Base-by-base conservation (phyloP, 306 rosid species). In the Trifolium repens region DNA sequence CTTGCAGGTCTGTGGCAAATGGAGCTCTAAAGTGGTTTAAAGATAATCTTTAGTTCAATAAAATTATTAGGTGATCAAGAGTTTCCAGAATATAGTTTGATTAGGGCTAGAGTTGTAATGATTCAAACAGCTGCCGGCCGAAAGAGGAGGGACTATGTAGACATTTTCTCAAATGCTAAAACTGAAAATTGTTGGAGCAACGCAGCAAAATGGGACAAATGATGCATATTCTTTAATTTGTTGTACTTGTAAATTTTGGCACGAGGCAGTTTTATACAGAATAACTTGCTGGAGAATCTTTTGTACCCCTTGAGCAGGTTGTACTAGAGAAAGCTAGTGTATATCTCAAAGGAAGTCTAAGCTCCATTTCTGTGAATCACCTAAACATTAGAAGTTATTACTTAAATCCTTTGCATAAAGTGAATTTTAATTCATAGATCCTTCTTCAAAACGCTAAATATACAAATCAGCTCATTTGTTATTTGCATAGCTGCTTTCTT, bases 21-120 rank as follows among this genome's bases (percentile, higher is more conserved):
- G 96, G 93, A 78, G 96, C 96, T 67, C 79, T 94, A 43, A 91
- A 88, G 86, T 94, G 98, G 98, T 84, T 94, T 75, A 94, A 89
- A 78, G 97, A 94, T 78, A 94, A 91, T 74, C 90, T 94, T 40
- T 94, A 92, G 88, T 16, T 43, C 39, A 70, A 69, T 73, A 30
- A 54, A 11, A 46, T 72, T 49, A 35, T 55, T 40, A 69, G 74
- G 71, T 50, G 59, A 53, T 53, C 44, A 61, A 32, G 75, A 77
- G 61, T 75, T 80, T 62, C 39, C 47, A 67, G 61, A 78, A 52
- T 74, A 78, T 55, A 34, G 71, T 78, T 57, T 30, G 15, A 42
- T 76, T 61, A 16, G 78, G 63, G 17, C 14, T 43, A 73, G 67
- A 75, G 75, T 79, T 52, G 65, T 59, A 44, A 74, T 76, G 73